Conservation (phyloP, 1,139 yeast species). For the Hanseniaspora sp. region DNA sequence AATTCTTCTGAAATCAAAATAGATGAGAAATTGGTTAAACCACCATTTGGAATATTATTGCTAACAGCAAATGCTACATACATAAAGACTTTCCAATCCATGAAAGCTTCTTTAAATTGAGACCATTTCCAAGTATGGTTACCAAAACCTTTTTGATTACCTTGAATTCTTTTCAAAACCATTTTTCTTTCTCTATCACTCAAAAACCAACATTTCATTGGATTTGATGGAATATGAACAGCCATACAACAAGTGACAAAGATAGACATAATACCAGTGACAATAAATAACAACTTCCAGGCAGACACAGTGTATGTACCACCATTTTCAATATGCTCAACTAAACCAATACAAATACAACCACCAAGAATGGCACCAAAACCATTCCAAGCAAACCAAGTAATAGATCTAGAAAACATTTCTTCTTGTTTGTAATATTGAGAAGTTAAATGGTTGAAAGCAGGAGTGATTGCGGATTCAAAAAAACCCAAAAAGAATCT, state of each 20-base stretch:
- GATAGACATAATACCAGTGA: slow-evolving; percentile 41
- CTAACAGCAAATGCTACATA: slow-evolving; percentile 34
- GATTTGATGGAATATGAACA: slow-evolving; percentile 42
- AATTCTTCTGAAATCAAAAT: slow-evolving; percentile 32
- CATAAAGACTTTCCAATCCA: slow-evolving; percentile 42
- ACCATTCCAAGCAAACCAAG: slow-evolving; percentile 45
- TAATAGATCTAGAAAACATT: slow-evolving; percentile 38
- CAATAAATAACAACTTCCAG: slow-evolving; percentile 41
- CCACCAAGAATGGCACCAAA: slow-evolving; percentile 36
- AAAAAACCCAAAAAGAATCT: slow-evolving; percentile 40
- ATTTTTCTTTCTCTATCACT: slow-evolving; percentile 41
- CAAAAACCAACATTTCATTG: slow-evolving; percentile 40
- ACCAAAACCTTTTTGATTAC: slow-evolving; percentile 45
- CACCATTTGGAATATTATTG: slow-evolving; percentile 28
- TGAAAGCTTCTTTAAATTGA: slow-evolving; percentile 41
- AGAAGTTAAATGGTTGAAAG: slow-evolving; percentile 42
- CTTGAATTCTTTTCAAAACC: slow-evolving; percentile 43
- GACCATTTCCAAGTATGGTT: slow-evolving; percentile 42
- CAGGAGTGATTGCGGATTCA: slow-evolving; percentile 43
- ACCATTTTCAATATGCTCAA: slow-evolving; percentile 24
- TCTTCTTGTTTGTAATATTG: slow-evolving; percentile 46
- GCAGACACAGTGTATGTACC: slow-evolving; percentile 32
- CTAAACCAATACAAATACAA: slow-evolving; percentile 41
- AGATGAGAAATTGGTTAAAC: slow-evolving; percentile 25
- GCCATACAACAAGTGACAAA: slow-evolving; percentile 36